A percentile compares a stretch with the other conserved stretches of the same genome.
These are phyloP conservation scores for Pseudogymnoascus pannorum DNA, from an alignment of 2,329 filamentous ascomycete genomes.

Conservation along the genomic window DNA sequence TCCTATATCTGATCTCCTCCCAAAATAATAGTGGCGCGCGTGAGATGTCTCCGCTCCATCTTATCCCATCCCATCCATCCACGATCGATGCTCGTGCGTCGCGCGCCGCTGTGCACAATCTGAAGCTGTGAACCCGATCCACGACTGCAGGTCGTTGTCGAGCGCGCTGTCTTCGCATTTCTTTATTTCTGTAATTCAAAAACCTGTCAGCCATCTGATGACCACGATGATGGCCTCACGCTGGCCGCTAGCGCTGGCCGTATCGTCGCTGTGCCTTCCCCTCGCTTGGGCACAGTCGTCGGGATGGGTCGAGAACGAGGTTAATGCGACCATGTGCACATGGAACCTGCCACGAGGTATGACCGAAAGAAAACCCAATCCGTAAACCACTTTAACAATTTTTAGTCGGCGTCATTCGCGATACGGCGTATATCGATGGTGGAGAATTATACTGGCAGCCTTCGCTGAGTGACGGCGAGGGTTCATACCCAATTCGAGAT, in stretches of 20 bases:
- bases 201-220: neutral
- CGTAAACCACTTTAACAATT: constrained; percentile 18
- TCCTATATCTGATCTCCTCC: neutral
- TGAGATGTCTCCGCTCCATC: neutral
- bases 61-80: neutral
- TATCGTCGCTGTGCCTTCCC: neutral
- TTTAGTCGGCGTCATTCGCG: constrained; percentile 49
- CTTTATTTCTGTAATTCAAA: neutral
- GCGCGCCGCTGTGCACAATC: neutral
- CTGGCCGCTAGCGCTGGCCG: neutral
- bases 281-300: constrained; percentile 34
- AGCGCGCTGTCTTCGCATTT: neutral
- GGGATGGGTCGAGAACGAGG: constrained; percentile 44
- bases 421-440: constrained; percentile 60
- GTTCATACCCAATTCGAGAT: no score
- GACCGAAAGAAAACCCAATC: constrained; percentile 11
- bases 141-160: no score
- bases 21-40: neutral
- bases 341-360: constrained; percentile 42
- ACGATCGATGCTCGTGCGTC: neutral
- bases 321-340: constrained; percentile 51
- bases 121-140: neutral
- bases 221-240: neutral
- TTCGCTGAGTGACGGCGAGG: constrained; percentile 41
- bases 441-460: constrained; percentile 48